Evolutionary conservation across 192 early-diverging fungal species (phyloP), one percentile per base, ranked within the genome.

Genomic region (Coemansia sp.): DNA sequence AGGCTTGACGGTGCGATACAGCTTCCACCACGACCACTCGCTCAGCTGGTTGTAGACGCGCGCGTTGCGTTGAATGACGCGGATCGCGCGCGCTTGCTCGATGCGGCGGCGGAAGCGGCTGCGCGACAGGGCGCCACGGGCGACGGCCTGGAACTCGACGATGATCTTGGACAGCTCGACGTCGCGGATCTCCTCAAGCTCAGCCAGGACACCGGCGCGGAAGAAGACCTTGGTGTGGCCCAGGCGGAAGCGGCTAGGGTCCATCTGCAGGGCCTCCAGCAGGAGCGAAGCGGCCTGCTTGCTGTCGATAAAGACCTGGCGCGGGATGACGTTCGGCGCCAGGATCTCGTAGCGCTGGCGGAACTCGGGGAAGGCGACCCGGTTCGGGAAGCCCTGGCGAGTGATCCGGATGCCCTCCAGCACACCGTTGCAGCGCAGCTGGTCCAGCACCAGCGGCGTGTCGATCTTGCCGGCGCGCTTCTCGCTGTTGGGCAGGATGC

Each of bases 181-280:
- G 56, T 98, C 96, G 29, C 94, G 80, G 1, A 77, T 78, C 59
- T 98, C 90, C 68, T 98, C 96, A 4, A 98, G 78, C 59, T 96
- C 89, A 3, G 94, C 92, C 17, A 96, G 75, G 36, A 97, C 91
- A 10, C 92, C 92, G 17, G 94, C 85, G 1, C 87, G 77, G 86
- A 99, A 99, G 63, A 99, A 99, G 17, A 99, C 89, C 65, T 99
- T 97, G 41, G 82, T 93, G 25, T 78, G 82, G 29, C 96, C 96
- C 42, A 99, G 79, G 4, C 90, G 80, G 57, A 87, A 99, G 63
- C 89, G 85, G 8, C 80, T 80, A 26, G 70, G 60, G 43, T 94
- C 93, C 54, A 96, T 77, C 37, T 78, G 66, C 38, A 94, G 56
- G 1, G 75, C 75, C 5, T 89, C 82, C 10, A 99, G 68, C 8